Base-by-base conservation (phyloP, 2,329 filamentous ascomycete species). In the Colletotrichum nymphaeae region DNA sequence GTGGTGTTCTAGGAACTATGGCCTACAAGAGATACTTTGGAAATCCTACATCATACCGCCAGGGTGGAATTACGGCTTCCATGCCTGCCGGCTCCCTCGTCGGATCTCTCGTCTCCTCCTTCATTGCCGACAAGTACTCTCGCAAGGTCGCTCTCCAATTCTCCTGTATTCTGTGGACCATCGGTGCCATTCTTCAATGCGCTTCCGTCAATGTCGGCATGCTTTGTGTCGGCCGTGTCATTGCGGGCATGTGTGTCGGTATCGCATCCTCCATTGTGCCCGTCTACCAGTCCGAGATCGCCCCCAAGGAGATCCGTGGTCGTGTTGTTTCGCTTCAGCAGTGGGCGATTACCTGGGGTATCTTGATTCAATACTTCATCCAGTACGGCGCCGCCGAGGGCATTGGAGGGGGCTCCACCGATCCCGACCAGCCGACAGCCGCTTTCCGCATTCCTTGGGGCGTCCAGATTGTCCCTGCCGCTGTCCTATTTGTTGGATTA, bases 41-140 rank as follows among this genome's bases (percentile, higher is more conserved):
- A 77, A 88, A 94, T 67, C 88, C 88, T 3, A 79, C 80, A 22
- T 87, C 86, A 1, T 87, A 89, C 76, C 85, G 87, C 0, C 92
- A 94, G 81, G 93, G 92, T 57, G 92, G 88, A 58, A 94, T 94
- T 80, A 93, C 92, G 3, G 92, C 92, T 26, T 85, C 92, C 2
- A 94, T 95, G 93, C 90, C 93, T 19, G 92, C 90, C 60, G 93
- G 93, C 19, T 94, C 92, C 5, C 90, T 93, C 74, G 81, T 92
- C 11, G 93, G 88, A 42, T 86, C 88, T 1, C 80, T 90, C 14
- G 69, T 80, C 24, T 88, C 87, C 5, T 88, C 87, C 32, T 86
- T 86, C 73, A 77, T 90, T 24, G 87, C 87, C 57, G 88, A 90
- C 77, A 82, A 78, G 7, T 84, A 83, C 78, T 88, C 87, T 26